phyloP scores from a whole-genome alignment of 2,329 filamentous ascomycete species.

The Venturia effusa region DNA sequence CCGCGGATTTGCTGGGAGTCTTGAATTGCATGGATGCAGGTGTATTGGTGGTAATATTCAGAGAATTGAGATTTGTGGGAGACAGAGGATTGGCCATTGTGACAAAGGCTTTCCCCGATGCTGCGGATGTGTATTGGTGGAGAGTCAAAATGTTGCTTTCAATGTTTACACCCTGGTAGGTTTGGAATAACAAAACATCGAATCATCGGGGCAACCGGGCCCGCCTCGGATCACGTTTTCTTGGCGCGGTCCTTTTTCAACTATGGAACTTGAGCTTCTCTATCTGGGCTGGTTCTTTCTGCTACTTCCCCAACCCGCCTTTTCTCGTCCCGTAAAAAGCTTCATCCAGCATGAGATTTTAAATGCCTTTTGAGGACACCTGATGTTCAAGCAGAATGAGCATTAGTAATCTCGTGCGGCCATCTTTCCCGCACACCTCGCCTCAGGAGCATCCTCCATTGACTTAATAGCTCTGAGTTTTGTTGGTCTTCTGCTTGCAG shows the following conservation, averaged over 20 bases:
- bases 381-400: not conserved
- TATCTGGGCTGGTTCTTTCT: too few species aligned
- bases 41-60: not conserved
- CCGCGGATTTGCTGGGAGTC: not conserved
- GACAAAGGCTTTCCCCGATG: not conserved
- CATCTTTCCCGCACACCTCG: not conserved
- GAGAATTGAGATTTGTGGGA: not conserved
- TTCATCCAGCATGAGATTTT: too few species aligned
- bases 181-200: not conserved
- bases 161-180: not conserved
- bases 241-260: too few species aligned
- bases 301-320: too few species aligned
- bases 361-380: too few species aligned
- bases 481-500: not conserved
- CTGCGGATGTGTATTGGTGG: not conserved
- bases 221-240: too few species aligned
- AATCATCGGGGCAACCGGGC: not conserved
- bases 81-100: conserved; percentile 7
- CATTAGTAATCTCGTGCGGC: not conserved
- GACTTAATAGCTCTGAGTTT: not conserved
- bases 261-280: too few species aligned
- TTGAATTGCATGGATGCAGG: not conserved
- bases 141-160: not conserved
- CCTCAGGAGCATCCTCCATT: not conserved
- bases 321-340: too few species aligned